phyloP scores from a whole-genome alignment of 1,139 yeast species.

The Meyerozyma sp. region DNA sequence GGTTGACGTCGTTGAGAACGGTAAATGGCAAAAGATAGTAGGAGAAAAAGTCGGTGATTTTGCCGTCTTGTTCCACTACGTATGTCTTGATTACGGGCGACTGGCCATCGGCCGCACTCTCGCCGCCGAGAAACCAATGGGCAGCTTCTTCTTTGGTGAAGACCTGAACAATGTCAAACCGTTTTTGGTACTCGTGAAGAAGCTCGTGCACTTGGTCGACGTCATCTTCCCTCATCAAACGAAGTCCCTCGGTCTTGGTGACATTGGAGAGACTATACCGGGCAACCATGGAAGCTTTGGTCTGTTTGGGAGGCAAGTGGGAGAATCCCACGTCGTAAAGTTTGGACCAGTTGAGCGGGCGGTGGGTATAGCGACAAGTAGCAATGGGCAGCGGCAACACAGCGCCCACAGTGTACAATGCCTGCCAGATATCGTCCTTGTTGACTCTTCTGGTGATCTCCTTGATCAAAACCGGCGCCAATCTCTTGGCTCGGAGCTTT shows the following conservation, averaged over 20 bases:
- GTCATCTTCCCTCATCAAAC: slow-evolving; percentile 59
- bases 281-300: slow-evolving; percentile 80
- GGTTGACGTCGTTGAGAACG: slow-evolving; percentile 63
- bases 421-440: slow-evolving; percentile 85
- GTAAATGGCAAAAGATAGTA: slow-evolving; percentile 87
- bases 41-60: slow-evolving; percentile 82
- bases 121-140: slow-evolving; percentile 76
- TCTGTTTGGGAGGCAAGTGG: slow-evolving; percentile 68
- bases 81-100: slow-evolving; percentile 64
- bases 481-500: slow-evolving; percentile 84
- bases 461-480: slow-evolving; percentile 89
- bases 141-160: slow-evolving; percentile 66
- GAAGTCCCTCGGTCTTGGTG: slow-evolving; percentile 55
- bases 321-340: slow-evolving; percentile 86
- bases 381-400: slow-evolving; percentile 89
- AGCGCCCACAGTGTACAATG: slow-evolving; percentile 89
- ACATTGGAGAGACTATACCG: slow-evolving; percentile 63
- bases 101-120: slow-evolving; percentile 14
- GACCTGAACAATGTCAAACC: slow-evolving; percentile 68
- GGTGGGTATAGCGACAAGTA: slow-evolving; percentile 88
- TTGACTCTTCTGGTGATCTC: slow-evolving; percentile 95
- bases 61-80: slow-evolving; percentile 71
- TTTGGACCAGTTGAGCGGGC: slow-evolving; percentile 90
- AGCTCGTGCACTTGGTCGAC: slow-evolving; percentile 58
- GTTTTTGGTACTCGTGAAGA: slow-evolving; percentile 55